Evolutionary conservation across 495 filamentous ascomycete genomes (phyloP), one percentile per base, ranked within the genome.

Genomic region (Daldinia caldariorum): DNA sequence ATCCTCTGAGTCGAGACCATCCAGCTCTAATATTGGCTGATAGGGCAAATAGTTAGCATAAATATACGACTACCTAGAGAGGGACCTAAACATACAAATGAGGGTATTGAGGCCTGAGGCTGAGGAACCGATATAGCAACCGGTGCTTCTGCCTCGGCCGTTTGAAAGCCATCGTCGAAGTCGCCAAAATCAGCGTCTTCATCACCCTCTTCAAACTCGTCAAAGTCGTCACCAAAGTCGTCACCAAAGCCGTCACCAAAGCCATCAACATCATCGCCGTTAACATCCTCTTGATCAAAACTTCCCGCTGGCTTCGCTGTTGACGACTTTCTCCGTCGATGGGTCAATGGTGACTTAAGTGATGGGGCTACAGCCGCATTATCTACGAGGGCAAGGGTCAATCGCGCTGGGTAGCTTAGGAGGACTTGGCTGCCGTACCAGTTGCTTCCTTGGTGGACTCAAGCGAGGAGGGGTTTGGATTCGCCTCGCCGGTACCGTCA

Each of bases 171-270:
- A 74, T 94, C 92, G 74, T 92, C 92, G 81, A 98, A 98, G 78
- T 97, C 93, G 55, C 89, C 92, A 84, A 94, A 94, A 79, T 95
- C 93, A 67, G 84, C 87, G 69, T 88, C 86, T 59, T 89, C 88
- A 58, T 85, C 86, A 43, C 90, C 92, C 76, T 93, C 93, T 76
- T 94, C 94, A 76, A 98, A 97, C 73, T 97, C 94, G 79, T 97
- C 95, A 86, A 98, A 97, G 65, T 97, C 94, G 75, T 95, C 94
- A 63, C 91, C 92, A 81, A 90, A 90, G 18, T 82, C 89, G 26
- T 26, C 26, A 68, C 90, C 92, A 81, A 90, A 90, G 16, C 82
- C 89, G 26, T 26, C 26, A 68, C 90, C 92, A 81, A 90, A 90
- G 16, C 82, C 89, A 69, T 85, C 86, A 22, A 78, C 85, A 67